Evolutionary conservation across 345 rosid genomes (phyloP).

Genomic region (Pseudoturritis turrita): DNA sequence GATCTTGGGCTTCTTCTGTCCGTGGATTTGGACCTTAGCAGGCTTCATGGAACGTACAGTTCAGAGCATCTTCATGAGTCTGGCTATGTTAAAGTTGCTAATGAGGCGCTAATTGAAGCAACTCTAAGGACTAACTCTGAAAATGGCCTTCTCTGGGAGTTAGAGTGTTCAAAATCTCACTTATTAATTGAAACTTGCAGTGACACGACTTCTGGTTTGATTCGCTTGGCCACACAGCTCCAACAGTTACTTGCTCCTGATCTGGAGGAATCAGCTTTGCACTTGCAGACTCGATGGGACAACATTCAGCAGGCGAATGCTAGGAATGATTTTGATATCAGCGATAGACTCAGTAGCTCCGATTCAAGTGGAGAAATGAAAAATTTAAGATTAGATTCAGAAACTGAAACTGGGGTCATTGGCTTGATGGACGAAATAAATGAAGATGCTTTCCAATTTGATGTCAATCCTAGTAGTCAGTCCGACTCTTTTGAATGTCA

Average conservation of each 20-base stretch:
- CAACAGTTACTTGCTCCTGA: constrained; percentile 89
- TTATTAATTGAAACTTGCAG: constrained; percentile 72
- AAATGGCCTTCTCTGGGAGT: constrained; percentile 65
- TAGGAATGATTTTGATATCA: constrained; percentile 38
- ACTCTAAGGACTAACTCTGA: constrained; percentile 50
- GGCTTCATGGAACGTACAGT: constrained; percentile 51
- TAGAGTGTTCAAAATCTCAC: constrained; percentile 70
- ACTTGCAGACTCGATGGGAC: constrained; percentile 86
- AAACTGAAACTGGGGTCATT: constrained; percentile 27
- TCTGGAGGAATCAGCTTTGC: constrained; percentile 77
- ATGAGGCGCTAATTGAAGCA: constrained; percentile 63
- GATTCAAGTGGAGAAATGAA: constrained; percentile 40
- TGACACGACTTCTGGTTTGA: constrained; percentile 79
- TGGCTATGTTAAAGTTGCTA: constrained; percentile 84
- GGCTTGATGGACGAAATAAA: constrained; percentile 79
- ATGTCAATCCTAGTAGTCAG: constrained; percentile 37
- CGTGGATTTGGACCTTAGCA: constrained; percentile 40
- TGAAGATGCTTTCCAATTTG: constrained; percentile 66
- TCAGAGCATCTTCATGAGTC: constrained; percentile 52
- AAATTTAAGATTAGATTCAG: constrained; percentile 27
- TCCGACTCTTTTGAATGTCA: constrained; percentile 38
- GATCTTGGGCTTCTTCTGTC: constrained; percentile 88
- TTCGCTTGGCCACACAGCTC: constrained; percentile 67
- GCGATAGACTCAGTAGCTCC: constrained; percentile 27
- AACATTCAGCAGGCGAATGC: constrained; percentile 50